These are phyloP conservation scores for Themeda triandra DNA, from an alignment of 176 grass and related monocot genomes.

Conservation along the genomic window DNA sequence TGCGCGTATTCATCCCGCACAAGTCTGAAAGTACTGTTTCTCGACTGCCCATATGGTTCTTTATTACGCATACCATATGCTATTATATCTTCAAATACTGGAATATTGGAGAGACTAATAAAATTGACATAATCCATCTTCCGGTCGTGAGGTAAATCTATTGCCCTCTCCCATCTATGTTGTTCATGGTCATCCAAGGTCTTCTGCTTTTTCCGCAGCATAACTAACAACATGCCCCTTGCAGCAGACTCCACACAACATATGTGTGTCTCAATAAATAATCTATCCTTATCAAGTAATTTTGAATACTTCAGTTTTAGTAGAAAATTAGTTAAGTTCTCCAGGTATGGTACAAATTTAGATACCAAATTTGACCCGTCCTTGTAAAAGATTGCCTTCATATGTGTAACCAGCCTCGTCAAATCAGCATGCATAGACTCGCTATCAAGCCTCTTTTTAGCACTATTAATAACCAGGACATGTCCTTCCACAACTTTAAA, in stretches of 20 bases:
- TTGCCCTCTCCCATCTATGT: not conserved
- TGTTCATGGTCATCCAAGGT: rapidly evolving
- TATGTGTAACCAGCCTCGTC: not conserved
- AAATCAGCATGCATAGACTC: not conserved
- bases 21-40: not conserved
- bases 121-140: not conserved
- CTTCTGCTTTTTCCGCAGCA: not conserved
- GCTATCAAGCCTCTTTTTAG: not conserved
- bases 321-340: not conserved
- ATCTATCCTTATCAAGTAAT: rapidly evolving
- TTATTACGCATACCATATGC: rapidly evolving
- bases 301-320: rapidly evolving
- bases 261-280: not conserved
- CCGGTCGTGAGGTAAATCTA: rapidly evolving
- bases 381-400: not conserved
- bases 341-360: not conserved
- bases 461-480: not conserved
- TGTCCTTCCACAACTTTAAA: not conserved
- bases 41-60: rapidly evolving
- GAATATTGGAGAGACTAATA: not conserved
- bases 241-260: not conserved
- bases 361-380: not conserved
- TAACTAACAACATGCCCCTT: not conserved
- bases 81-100: not conserved
- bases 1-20: not conserved